Base-by-base conservation (phyloP, 164 flowering plant genomes). In the Piper longum region DNA sequence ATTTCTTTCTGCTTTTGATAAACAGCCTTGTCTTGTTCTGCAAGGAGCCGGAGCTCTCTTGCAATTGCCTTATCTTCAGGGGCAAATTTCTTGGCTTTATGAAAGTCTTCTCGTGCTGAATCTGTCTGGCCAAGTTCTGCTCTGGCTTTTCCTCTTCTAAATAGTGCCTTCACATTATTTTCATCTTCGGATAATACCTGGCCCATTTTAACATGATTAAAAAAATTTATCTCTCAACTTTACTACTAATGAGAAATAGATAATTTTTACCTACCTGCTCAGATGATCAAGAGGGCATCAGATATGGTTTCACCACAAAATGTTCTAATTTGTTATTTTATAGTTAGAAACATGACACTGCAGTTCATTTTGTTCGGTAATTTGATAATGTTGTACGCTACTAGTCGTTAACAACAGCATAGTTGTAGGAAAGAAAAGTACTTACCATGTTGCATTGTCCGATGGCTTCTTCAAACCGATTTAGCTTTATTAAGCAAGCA, bases 51-150 rank as follows among this genome's bases (percentile, higher is more conserved):
- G 18, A 90, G 69, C 73, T 90, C 97, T 70, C 72, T 85, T 11
- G 69, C 69, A 57, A 93, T 85, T 62, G 89, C 89, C 73, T 85
- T 90, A 73, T 93, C 96, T 45, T 83, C 80, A 2, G 96, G 96
- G 55, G 86, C 93, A 78, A 64, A 75, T 78, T 93, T 90, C 14
- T 78, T 86, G 57, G 93, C 96, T 75, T 86, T 90, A 0, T 74
- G 83, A 59, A 90, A 85, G 74, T 90, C 97, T 71, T 88, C 95
- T 67, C 89, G 73, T 7, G 97, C 97, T 54, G 91, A 83, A 64
- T 93, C 99, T 41, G 88, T 85, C 71, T 88, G 97, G 59, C 99
- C 96, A 14, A 93, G 99, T 72, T 83, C 95, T 59, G 97, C 86
- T 74, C 82, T 84, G n/a, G 99, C 97, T 71, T 93, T 93, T 48